phyloP scores from a whole-genome alignment of 2,329 filamentous ascomycete genomes.

The Diaporthe caulivora region DNA sequence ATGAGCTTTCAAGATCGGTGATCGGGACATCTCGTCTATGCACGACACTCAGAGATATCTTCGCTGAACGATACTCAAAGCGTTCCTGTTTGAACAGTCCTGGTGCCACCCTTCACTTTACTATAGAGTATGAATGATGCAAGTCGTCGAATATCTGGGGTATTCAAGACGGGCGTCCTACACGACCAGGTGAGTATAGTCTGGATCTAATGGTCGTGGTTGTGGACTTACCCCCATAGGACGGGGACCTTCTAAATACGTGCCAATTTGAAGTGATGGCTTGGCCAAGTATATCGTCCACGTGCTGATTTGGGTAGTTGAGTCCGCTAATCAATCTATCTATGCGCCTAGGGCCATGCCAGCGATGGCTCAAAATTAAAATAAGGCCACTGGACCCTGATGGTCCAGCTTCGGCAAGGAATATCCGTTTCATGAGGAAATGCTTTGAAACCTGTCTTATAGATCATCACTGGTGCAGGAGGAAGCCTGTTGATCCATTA shows the following conservation, averaged over 20 bases:
- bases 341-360: neutral
- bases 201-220: neutral
- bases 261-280: neutral
- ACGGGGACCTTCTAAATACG: too few relatives aligned
- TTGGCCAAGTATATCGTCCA: neutral
- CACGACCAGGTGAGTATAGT: too few relatives aligned
- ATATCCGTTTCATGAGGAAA: neutral
- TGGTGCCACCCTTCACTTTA: neutral
- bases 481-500: neutral
- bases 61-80: neutral
- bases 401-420: neutral
- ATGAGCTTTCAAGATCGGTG: neutral
- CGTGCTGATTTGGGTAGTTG: too few relatives aligned
- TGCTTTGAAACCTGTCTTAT: neutral
- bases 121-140: conserved; percentile 5
- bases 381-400: neutral
- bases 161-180: too few relatives aligned
- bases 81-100: neutral
- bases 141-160: too few relatives aligned
- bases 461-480: neutral
- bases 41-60: neutral
- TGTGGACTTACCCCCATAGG: too few relatives aligned
- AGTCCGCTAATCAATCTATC: neutral
- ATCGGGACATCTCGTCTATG: neutral
- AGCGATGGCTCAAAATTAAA: neutral